Percentiles rank a stretch among this genome's conserved stretches.
Evolutionary conservation across 2,329 filamentous ascomycete species (phyloP).

Genomic region (Blastomyces gilchristii): DNA sequence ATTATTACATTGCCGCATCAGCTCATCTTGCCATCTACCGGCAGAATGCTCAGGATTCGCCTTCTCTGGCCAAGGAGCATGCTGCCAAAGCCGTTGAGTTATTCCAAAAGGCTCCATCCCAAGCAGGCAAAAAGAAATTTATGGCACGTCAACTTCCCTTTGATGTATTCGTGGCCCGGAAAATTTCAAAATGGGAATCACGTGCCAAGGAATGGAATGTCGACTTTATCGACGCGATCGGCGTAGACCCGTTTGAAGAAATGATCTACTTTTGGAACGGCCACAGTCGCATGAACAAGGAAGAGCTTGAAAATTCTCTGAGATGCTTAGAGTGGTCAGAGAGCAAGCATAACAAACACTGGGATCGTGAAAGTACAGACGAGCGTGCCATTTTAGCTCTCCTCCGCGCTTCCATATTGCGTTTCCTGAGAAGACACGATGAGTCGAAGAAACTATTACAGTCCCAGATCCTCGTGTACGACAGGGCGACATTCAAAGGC

Average conservation of each 20-base stretch:
- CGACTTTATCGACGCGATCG: constrained; percentile 68
- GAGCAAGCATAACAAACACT: constrained; percentile 42
- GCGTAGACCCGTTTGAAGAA: constrained; percentile 71
- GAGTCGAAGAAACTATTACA: constrained; percentile 58
- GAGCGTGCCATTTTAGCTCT: constrained; percentile 57
- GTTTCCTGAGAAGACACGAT: constrained; percentile 51
- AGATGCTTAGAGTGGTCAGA: constrained; percentile 56
- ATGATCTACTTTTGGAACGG: constrained; percentile 95
- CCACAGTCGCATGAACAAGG: constrained; percentile 62
- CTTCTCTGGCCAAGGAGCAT: constrained; percentile 42
- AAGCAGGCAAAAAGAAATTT: constrained; percentile 77
- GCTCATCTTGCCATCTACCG: constrained; percentile 77
- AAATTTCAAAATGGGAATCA: constrained; percentile 79
- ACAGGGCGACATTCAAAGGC: constrained; percentile 44
- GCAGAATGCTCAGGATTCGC: constrained; percentile 22
- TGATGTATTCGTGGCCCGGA: constrained; percentile 73
- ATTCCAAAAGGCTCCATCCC: constrained; percentile 58
- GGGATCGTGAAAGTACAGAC: constrained; percentile 45
- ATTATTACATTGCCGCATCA: constrained; percentile 76
- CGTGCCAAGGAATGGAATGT: constrained; percentile 57
- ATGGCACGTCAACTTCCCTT: constrained; percentile 85
- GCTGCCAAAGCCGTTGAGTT: constrained; percentile 58
- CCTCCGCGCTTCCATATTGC: constrained; percentile 54
- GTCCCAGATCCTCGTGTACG: constrained; percentile 51
- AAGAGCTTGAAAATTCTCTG: constrained; percentile 55